Base-by-base conservation (phyloP, 2,329 filamentous ascomycete genomes). In the Cryoendolithus antarcticus region DNA sequence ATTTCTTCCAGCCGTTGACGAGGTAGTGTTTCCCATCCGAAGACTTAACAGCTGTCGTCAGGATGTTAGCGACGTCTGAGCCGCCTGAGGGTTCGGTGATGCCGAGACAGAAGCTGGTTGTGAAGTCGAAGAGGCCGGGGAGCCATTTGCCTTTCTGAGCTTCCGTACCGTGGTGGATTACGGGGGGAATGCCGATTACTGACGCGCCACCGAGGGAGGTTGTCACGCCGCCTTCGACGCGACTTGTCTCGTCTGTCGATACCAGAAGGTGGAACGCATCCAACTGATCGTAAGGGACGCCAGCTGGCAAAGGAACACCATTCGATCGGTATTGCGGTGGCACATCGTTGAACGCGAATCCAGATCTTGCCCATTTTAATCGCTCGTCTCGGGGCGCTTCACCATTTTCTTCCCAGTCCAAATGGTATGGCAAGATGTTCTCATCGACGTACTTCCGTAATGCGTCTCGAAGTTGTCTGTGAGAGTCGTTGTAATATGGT, bases 401-500 rank as follows among this genome's bases (percentile, higher is more conserved):
- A 32, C 66, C 66, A 13, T 56, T 54, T 38, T 60, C 63, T 46
- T 82, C 79, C 77, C 78, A 82, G 30, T 80, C 73, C 27, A 76
- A 66, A 3, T 71, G 70, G 45, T 70, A 64, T 0, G 75, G 76
- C 2, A 71, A 60, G 33, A 82, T 64, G 30, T 76, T 60, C 2
- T 66, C 63, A 42, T 81, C 70, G 35, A 81, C 62, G 44, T 80
- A 81, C 15, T 64, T 52, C 30, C 78, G 70, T 0, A 80, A 60
- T 4, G 62, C 64, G 30, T 71, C 63, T 37, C 75, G 73, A 2
- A 82, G 64, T n/a, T 58, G 61, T 27, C 69, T 67, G 52, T 82
- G 79, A 2, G 71, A 71, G 9, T 70, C 64, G 21, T 69, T 77
- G 63, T 82, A 82, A 59, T 80, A 80, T 0, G 76, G 74, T 35